phyloP scores from a whole-genome alignment of 2,329 filamentous ascomycete genomes.

The Nothopassalora personata region DNA sequence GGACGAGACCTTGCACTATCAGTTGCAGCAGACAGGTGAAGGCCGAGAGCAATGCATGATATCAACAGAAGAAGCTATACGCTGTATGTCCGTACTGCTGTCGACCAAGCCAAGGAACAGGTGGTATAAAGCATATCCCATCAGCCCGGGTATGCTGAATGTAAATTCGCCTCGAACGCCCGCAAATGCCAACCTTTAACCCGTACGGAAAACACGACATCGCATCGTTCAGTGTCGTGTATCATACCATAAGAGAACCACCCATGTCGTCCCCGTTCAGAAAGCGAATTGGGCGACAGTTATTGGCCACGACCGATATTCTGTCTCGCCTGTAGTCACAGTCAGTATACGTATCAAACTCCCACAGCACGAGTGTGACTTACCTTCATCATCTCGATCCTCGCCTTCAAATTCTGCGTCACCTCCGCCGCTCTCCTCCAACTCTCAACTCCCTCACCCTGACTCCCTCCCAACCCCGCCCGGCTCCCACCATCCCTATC shows the following conservation, averaged over 20 bases:
- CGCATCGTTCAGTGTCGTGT: not conserved
- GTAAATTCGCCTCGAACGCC: not conserved
- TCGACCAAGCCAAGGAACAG: not conserved
- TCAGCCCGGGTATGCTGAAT: not conserved
- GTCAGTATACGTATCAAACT: not conserved
- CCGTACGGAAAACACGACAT: not conserved
- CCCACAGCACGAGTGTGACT: constrained; percentile 18
- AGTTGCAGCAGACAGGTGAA: not conserved
- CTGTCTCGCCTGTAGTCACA: constrained; percentile 12
- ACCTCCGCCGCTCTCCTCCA: constrained; percentile 98
- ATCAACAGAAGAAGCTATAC: not conserved
- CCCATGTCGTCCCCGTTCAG: not conserved
- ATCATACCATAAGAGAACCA: not conserved
- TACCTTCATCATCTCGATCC: constrained; percentile 98
- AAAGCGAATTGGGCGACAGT: not conserved
- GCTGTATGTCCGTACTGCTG: not conserved
- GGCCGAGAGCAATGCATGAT: not conserved
- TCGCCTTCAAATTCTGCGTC: constrained; percentile 91
- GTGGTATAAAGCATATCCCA: constrained; percentile 2
- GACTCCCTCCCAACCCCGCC: constrained; percentile 10
- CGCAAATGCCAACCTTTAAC: not conserved
- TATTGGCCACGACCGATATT: constrained; percentile 14
- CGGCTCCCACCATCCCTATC: constrained; percentile 4
- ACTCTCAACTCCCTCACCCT: constrained; percentile 66
- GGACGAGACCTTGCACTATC: not conserved